phyloP scores from a whole-genome alignment of 1,139 yeast species.

The Citeromyces siamensis region DNA sequence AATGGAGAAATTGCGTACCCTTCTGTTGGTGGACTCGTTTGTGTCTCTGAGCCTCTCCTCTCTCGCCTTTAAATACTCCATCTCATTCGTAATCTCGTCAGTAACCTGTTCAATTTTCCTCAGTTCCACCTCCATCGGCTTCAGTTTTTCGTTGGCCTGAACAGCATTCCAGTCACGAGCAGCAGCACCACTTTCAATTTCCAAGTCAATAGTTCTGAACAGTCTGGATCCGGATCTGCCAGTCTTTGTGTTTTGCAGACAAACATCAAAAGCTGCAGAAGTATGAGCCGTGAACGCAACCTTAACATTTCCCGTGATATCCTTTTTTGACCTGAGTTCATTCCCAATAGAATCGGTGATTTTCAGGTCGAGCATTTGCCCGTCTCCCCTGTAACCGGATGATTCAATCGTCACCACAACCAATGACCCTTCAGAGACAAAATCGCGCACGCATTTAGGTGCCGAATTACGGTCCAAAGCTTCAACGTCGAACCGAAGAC shows the following conservation, averaged over 20 bases:
- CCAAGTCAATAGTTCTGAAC: conserved; percentile 67
- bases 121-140: conserved; percentile 84
- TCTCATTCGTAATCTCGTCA: conserved; percentile 64
- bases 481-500: conserved; percentile 18
- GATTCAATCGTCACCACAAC: conserved; percentile 75
- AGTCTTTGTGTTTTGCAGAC: conserved; percentile 60
- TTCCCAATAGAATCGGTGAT: conserved; percentile 61
- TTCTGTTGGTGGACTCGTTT: conserved; percentile 81
- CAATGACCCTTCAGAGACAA: conserved; percentile 69
- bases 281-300: conserved; percentile 79
- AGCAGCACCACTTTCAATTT: conserved; percentile 89
- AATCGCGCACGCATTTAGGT: conserved; percentile 79
- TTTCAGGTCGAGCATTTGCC: conserved; percentile 56
- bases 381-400: conserved; percentile 70
- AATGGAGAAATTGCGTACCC: conserved; percentile 78
- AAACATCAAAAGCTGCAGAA: conserved; percentile 80
- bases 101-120: conserved; percentile 77
- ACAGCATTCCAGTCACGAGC: conserved; percentile 97
- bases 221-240: conserved; percentile 25
- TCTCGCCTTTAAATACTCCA: conserved; percentile 73
- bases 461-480: conserved; percentile 15
- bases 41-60: conserved; percentile 93
- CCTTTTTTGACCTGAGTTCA: conserved; percentile 54
- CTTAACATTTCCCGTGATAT: conserved; percentile 49
- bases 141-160: conserved; percentile 85